phyloP scores from a whole-genome alignment of 306 rosid genomes.

The Fragaria vesca region DNA sequence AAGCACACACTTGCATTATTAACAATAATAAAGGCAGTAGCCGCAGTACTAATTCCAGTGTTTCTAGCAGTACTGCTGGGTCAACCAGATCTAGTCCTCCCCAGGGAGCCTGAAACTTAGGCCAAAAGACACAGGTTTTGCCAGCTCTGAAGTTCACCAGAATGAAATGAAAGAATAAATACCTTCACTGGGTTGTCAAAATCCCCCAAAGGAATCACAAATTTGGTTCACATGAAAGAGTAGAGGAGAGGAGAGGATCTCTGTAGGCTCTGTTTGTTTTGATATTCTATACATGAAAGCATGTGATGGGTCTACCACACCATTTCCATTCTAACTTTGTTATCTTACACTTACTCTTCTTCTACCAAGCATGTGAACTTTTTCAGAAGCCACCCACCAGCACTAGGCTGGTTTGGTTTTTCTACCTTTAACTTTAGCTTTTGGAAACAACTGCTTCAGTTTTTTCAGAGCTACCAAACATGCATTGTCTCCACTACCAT shows the following conservation, averaged over 20 bases:
- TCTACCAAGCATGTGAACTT: constrained; percentile 53
- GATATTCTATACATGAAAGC: constrained; percentile 9
- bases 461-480: constrained; percentile 14
- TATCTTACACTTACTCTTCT: constrained; percentile 1
- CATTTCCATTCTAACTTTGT: not conserved
- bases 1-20: not conserved
- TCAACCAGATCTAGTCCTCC: constrained; percentile 10
- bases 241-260: not conserved
- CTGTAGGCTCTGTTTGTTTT: not conserved
- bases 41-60: not conserved
- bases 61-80: not conserved
- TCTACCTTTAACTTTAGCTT: constrained; percentile 30
- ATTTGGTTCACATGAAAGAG: constrained; percentile 10
- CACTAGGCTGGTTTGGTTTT: constrained; percentile 23
- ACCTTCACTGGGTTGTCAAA: not conserved
- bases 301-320: constrained; percentile 6
- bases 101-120: not conserved
- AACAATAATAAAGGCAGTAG: not conserved
- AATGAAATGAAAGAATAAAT: constrained; percentile 2
- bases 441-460: constrained; percentile 13
- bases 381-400: constrained; percentile 59
- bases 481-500: constrained; percentile 12
- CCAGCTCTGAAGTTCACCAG: not conserved
- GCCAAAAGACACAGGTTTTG: not conserved
- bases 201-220: not conserved